Evolutionary conservation across 257 asterid species (phyloP).

Genomic region (Forsythia viridissima): DNA sequence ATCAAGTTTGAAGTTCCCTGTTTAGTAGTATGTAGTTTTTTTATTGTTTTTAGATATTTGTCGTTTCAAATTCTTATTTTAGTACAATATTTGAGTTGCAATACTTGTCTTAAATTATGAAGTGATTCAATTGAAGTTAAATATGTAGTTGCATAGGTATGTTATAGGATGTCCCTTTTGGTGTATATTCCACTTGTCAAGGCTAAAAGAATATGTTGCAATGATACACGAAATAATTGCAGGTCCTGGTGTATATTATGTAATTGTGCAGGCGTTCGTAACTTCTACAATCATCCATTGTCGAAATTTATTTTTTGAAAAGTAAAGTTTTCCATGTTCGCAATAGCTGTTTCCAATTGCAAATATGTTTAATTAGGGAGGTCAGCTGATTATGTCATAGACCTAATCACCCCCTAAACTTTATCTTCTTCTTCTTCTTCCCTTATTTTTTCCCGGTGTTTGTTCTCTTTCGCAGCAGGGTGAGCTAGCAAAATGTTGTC

Average conservation of each 20-base stretch:
- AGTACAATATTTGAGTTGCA: constrained; percentile 4
- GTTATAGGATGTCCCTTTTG: neutral
- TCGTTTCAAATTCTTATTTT: constrained; percentile 1
- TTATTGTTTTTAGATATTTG: neutral
- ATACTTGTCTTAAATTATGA: neutral
- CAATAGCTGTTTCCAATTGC: neutral
- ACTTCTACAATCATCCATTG: neutral
- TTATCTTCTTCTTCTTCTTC: neutral
- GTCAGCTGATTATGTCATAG: neutral
- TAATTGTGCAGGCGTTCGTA: neutral
- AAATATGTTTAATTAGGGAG: neutral
- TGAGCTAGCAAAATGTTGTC: neutral
- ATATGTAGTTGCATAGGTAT: constrained; percentile 5
- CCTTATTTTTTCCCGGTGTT: neutral
- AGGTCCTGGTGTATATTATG: neutral
- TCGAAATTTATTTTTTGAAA: neutral
- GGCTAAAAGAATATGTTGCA: too few species aligned
- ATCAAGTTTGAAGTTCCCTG: neutral
- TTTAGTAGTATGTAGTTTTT: neutral
- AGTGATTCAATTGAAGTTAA: neutral
- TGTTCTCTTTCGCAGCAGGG: neutral
- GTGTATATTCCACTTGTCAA: neutral
- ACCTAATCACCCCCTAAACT: neutral
- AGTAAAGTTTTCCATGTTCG: neutral
- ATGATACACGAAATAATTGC: neutral